Evolutionary conservation across 306 rosid species (phyloP).

Genomic region (Abrus precatorius): DNA sequence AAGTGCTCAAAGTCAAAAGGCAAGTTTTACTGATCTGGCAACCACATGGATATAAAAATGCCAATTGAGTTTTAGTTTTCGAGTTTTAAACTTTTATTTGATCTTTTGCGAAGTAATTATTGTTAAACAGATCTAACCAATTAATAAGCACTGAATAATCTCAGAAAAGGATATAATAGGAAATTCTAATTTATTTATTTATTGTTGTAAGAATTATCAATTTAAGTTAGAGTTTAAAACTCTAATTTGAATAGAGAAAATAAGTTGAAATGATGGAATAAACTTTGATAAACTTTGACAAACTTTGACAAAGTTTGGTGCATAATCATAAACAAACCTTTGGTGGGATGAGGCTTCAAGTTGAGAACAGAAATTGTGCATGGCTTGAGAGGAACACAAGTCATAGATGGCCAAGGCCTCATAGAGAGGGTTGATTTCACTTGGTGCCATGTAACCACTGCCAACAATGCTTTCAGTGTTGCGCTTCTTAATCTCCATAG

Average conservation of each 20-base stretch:
- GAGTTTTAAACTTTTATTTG: neutral
- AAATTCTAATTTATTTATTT: too few species aligned
- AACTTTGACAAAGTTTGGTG: too few species aligned
- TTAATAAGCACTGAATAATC: too few species aligned
- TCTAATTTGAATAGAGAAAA: too few species aligned
- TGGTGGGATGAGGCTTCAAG: constrained; percentile 45
- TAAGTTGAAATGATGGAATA: too few species aligned
- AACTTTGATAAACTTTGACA: too few species aligned
- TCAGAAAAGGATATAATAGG: neutral
- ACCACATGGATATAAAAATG: constrained; percentile 1
- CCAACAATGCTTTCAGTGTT: constrained; percentile 47
- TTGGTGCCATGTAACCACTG: constrained; percentile 53
- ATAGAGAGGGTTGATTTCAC: constrained; percentile 34
- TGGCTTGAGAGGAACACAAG: constrained; percentile 26
- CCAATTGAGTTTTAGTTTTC: neutral
- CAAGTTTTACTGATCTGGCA: neutral
- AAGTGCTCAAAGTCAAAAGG: neutral
- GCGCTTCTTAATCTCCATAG: constrained; percentile 57
- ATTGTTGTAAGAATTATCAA: too few species aligned
- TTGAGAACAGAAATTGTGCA: constrained; percentile 46
- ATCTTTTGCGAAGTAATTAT: neutral
- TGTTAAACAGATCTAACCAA: neutral
- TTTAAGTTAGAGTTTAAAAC: too few species aligned
- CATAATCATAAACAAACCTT: constrained; percentile 39
- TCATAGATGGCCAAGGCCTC: constrained; percentile 63